Conservation (phyloP, 805 yeast species). For the Lipomyces spencermartinsiae region DNA sequence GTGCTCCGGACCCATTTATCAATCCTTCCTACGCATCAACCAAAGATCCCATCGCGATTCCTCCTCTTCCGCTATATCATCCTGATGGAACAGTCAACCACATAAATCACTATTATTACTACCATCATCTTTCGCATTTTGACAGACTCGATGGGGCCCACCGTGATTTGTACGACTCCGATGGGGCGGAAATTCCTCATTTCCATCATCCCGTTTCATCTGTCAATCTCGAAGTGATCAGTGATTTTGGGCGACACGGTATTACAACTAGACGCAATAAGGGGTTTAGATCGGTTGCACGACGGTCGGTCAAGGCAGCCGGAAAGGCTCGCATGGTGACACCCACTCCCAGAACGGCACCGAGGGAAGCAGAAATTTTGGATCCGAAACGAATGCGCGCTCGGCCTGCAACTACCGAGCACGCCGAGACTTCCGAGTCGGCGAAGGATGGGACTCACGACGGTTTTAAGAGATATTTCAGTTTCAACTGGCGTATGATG, state of each 20-base stretch:
- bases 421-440: neutral
- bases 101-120: conserved; percentile 30
- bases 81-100: conserved; percentile 30
- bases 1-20: conserved; percentile 12
- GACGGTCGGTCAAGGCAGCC: neutral
- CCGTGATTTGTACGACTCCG: conserved; percentile 20
- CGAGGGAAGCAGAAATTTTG: neutral
- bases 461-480: conserved; percentile 16
- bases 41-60: conserved; percentile 26
- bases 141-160: conserved; percentile 29
- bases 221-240: conserved; percentile 29
- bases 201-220: conserved; percentile 34
- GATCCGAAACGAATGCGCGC: conserved; percentile 1
- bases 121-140: conserved; percentile 24
- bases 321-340: neutral
- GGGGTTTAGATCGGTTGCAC: conserved; percentile 6
- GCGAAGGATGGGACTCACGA: neutral
- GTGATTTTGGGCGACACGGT: conserved; percentile 21
- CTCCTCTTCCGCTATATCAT: conserved; percentile 27
- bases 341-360: neutral
- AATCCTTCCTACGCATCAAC: conserved; percentile 25
- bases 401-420: neutral
- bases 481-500: conserved; percentile 29
- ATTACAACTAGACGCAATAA: conserved; percentile 8
- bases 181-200: conserved; percentile 25